phyloP scores from a whole-genome alignment of 768 basidiomycete genomes.

The Kwoniella mangroviensis region DNA sequence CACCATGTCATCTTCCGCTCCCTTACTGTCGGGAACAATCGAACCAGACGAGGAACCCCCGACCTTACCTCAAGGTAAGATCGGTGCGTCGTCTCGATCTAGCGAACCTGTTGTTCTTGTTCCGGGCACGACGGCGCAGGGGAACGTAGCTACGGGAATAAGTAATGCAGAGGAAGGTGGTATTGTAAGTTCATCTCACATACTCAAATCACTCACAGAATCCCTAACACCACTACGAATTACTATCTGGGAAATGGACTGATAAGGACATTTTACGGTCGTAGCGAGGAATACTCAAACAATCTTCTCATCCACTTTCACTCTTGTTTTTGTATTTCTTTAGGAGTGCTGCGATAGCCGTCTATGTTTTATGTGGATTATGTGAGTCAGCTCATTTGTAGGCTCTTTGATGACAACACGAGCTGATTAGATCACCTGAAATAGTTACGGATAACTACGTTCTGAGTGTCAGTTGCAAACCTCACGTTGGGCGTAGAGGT shows the following conservation, averaged over 20 bases:
- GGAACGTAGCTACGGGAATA: constrained; percentile 60
- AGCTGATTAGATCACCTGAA: constrained; percentile 13
- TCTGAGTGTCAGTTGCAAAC: constrained; percentile 70
- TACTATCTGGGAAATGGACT: too few relatives aligned
- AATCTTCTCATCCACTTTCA: constrained; percentile 64
- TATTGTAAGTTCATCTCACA: constrained; percentile 52
- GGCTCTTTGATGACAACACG: neutral
- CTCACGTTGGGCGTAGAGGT: neutral
- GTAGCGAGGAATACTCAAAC: constrained; percentile 47
- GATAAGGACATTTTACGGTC: too few relatives aligned
- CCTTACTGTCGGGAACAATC: constrained; percentile 72
- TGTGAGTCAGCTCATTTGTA: constrained; percentile 37
- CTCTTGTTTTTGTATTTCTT: constrained; percentile 91
- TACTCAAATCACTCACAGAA: too few relatives aligned
- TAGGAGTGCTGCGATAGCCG: constrained; percentile 80
- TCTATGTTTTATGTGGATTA: constrained; percentile 89
- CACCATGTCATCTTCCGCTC: constrained; percentile 58
- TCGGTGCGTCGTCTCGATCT: constrained; percentile 51
- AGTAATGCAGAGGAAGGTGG: constrained; percentile 78
- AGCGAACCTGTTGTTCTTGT: constrained; percentile 53
- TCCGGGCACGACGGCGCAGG: constrained; percentile 39
- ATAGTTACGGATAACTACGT: constrained; percentile 87
- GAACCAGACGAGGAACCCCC: constrained; percentile 74
- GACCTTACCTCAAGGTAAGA: constrained; percentile 49
- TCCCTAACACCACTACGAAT: too few relatives aligned